phyloP scores from a whole-genome alignment of 257 asterid species.

The Oldenlandia corymbosa region DNA sequence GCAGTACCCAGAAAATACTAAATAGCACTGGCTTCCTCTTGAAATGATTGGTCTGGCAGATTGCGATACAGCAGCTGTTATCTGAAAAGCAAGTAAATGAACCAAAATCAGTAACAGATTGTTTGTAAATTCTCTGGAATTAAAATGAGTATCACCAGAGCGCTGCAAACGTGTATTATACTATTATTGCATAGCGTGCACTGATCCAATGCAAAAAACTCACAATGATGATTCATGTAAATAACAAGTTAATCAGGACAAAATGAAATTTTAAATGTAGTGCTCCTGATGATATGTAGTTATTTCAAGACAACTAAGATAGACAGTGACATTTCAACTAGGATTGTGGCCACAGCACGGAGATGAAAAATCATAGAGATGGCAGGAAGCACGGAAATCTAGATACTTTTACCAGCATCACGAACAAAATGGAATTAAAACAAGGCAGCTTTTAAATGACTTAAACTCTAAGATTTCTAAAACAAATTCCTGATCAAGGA shows the following conservation, averaged over 20 bases:
- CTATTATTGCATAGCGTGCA: no score
- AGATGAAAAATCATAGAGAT: no score
- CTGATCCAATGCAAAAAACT: background rate
- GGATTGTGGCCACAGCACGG: background rate
- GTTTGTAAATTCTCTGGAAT: background rate
- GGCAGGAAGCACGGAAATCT: background rate
- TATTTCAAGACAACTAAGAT: background rate
- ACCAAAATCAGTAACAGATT: conserved; percentile 1
- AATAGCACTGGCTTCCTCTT: conserved; percentile 62
- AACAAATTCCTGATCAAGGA: background rate
- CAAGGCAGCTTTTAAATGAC: background rate
- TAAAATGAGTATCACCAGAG: background rate
- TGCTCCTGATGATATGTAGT: background rate
- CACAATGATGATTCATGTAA: background rate
- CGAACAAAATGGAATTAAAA: no score
- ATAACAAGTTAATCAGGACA: background rate
- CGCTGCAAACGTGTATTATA: no score
- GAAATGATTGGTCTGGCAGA: conserved; percentile 43
- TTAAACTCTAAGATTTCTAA: background rate
- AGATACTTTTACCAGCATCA: background rate
- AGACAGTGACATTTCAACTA: background rate
- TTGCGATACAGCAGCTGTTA: conserved; percentile 58
- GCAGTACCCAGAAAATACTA: conserved; percentile 48
- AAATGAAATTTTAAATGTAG: background rate
- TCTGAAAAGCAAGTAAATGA: conserved; percentile 34